Evolutionary conservation across 768 basidiomycete species (phyloP), one percentile per base, ranked within the genome.

Genomic region (Russula earlei): DNA sequence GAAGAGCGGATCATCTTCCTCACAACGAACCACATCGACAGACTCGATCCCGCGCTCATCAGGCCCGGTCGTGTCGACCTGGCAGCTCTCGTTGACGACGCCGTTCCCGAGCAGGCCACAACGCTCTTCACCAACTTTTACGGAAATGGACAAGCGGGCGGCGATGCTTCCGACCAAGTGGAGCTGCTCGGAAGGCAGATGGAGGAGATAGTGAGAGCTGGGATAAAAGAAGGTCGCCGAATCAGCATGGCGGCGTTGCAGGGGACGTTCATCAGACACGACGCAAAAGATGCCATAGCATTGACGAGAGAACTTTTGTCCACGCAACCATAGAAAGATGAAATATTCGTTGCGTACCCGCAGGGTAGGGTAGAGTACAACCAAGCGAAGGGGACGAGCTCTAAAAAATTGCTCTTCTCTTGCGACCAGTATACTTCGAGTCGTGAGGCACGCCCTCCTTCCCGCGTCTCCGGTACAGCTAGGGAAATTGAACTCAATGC

Each of bases 1-100:
- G 94, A 97, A 72, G 93, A 96, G 65, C 84, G 96, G n/a, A 85
- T 99, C 67, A 82, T 99, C 34, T 99, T 99, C 72, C 89, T 99
- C 85, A 99, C 96, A 0, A 98, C 96, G n/a, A 99, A 99, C 69
- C 96, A 98, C 64, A 68, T 89, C 52, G 83, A 88, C 57, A 78
- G 77, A 59, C 80, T 99, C 34, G 96, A 99, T 70, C 86, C 91
- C 6, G 96, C 95, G 0, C 80, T 99, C 44, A 91, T 98, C 66
- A 84, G 96, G 49, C 95, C 96, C 0, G 96, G 96, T 17, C 82
- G 96, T 10, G 94, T 99, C 41, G 96, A 99, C 68, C 69, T 97
- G 44, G 77, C 82, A 25, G 81, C 89, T 62, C 71, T 87, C 36
- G 79, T 99, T 47, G 92, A 86, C 68, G 90, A 99, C 63, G 91